Evolutionary conservation across 257 asterid species (phyloP).

Genomic region (Gardenia jasminoides): DNA sequence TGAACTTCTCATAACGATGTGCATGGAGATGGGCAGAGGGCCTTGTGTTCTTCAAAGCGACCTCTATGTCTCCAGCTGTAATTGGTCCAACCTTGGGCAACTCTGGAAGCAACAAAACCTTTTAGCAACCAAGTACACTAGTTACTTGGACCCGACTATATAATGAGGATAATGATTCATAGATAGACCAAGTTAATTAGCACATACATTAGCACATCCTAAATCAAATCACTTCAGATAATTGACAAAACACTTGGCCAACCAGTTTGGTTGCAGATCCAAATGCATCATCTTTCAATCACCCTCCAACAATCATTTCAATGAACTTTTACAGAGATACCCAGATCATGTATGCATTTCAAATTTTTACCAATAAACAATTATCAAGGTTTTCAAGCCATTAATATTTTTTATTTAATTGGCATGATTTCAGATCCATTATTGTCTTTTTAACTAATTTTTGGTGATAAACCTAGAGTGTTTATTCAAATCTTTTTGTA

Average conservation of each 20-base stretch:
- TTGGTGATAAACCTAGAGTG: not conserved
- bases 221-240: too few species aligned
- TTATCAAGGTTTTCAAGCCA: too few species aligned
- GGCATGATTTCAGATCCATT: not conserved
- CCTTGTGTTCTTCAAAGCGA: constrained; percentile 83
- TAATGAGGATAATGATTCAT: not conserved
- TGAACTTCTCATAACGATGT: constrained; percentile 76
- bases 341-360: not conserved
- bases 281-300: not conserved
- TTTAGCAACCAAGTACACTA: constrained; percentile 7
- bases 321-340: not conserved
- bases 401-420: not conserved
- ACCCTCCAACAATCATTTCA: not conserved
- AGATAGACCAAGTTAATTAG: not conserved
- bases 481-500: not conserved
- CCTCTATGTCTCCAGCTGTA: constrained; percentile 63
- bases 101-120: constrained; percentile 42
- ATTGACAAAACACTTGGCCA: too few species aligned
- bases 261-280: too few species aligned
- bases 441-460: not conserved
- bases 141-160: not conserved
- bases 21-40: constrained; percentile 97
- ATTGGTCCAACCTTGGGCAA: constrained; percentile 86
- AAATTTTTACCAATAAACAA: not conserved
- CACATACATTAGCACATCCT: too few species aligned